Conservation (phyloP, 352 stramenopile species). For the Globisporangium apiculatum region DNA sequence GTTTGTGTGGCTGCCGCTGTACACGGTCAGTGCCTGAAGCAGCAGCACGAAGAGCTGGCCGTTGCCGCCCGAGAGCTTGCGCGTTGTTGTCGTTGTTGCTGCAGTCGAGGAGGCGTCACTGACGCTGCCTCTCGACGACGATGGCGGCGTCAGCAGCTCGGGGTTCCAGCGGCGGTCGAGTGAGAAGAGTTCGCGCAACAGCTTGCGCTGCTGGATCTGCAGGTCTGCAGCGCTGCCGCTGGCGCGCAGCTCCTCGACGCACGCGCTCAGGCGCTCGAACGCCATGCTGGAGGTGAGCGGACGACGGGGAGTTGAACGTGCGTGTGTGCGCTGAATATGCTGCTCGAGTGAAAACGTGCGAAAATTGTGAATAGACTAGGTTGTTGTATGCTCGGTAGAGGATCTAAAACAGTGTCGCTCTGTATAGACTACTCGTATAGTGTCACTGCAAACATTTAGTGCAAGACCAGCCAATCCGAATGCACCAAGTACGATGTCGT, state of each 20-base stretch:
- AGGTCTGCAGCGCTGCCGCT: conserved; percentile 22
- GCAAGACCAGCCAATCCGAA: too few species aligned
- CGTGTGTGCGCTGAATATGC: neutral
- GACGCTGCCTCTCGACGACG: neutral
- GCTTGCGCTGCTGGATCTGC: conserved; percentile 23
- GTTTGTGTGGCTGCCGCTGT: conserved; percentile 41
- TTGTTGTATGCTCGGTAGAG: too few species aligned
- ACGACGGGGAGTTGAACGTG: neutral
- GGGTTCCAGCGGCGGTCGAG: conserved; percentile 54
- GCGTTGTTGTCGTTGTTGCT: neutral
- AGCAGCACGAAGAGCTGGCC: conserved; percentile 55
- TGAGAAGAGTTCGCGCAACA: conserved; percentile 49
- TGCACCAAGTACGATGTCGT: too few species aligned
- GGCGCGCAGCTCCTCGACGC: conserved; percentile 37
- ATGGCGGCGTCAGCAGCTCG: conserved; percentile 17
- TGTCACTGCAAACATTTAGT: too few species aligned
- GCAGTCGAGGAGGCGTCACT: conserved; percentile 4
- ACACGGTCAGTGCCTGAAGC: conserved; percentile 57
- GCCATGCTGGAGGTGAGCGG: conserved; percentile 20
- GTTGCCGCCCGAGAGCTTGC: conserved; percentile 22
- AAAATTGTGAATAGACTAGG: neutral
- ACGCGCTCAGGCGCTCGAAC: conserved; percentile 36
- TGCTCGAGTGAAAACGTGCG: neutral
- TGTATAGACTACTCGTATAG: too few species aligned
- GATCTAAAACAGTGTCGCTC: too few species aligned